These are phyloP conservation scores for Scytalidium sp. DNA, from an alignment of 2,329 filamentous ascomycete genomes.

Conservation along the genomic window DNA sequence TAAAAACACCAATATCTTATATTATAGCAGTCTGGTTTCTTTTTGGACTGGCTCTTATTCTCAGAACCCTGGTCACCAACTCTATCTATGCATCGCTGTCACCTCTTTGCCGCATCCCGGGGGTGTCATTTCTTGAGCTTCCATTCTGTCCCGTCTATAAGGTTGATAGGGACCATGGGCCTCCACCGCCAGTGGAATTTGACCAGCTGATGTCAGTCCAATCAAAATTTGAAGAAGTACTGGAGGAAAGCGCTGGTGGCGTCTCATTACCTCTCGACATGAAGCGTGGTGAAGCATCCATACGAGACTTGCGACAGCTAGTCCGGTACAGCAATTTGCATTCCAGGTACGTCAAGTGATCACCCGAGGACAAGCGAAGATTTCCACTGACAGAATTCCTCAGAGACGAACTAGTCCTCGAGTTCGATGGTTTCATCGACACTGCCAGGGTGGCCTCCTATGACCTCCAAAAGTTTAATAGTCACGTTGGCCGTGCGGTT, in stretches of 20 bases:
- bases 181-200: constrained; percentile 51
- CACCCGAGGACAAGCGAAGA: constrained; percentile 9
- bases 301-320: constrained; percentile 70
- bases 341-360: constrained; percentile 35
- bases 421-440: constrained; percentile 75
- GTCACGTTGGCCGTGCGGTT: constrained; percentile 68
- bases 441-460: constrained; percentile 61
- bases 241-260: constrained; percentile 64
- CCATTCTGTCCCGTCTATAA: constrained; percentile 54
- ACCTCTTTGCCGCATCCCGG: constrained; percentile 69
- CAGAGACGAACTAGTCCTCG: constrained; percentile 67
- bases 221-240: constrained; percentile 70
- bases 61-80: constrained; percentile 59
- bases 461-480: constrained; percentile 73
- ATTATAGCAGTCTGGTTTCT: constrained; percentile 59
- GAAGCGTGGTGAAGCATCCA: constrained; percentile 71
- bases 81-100: constrained; percentile 61
- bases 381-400: background rate
- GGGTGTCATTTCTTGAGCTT: constrained; percentile 56
- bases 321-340: constrained; percentile 69
- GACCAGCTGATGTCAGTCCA: constrained; percentile 73
- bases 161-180: constrained; percentile 17
- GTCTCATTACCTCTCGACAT: constrained; percentile 72
- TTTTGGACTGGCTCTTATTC: constrained; percentile 55
- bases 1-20: constrained; percentile 63